phyloP scores from a whole-genome alignment of 2,329 filamentous ascomycete species.

The Sclerotinia glacialis region DNA sequence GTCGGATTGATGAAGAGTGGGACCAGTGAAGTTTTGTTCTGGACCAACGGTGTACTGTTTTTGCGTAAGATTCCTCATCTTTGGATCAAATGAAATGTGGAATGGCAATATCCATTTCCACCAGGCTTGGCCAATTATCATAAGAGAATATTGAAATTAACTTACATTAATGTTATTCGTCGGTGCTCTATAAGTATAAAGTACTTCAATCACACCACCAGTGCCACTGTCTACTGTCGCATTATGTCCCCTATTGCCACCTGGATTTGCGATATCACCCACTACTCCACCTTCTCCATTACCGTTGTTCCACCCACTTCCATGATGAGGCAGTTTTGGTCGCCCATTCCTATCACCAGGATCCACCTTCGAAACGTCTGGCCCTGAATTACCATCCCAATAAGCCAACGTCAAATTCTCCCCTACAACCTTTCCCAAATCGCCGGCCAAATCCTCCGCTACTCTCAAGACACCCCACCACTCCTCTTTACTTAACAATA shows the following conservation, averaged over 20 bases:
- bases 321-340: neutral
- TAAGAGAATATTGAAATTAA: neutral
- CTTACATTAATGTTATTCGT: conserved; percentile 36
- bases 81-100: neutral
- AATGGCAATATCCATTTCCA: neutral
- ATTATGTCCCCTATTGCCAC: conserved; percentile 26
- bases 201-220: conserved; percentile 28
- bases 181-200: conserved; percentile 34
- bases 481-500: conserved; percentile 57
- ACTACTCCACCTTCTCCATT: conserved; percentile 17
- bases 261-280: conserved; percentile 11
- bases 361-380: conserved; percentile 16
- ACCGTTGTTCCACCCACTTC: neutral
- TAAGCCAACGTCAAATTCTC: conserved; percentile 53
- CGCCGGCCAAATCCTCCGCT: conserved; percentile 62
- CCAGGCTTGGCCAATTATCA: neutral
- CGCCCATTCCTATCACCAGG: neutral
- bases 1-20: conserved; percentile 38
- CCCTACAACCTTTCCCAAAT: conserved; percentile 66
- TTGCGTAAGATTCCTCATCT: neutral
- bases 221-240: conserved; percentile 13
- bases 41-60: conserved; percentile 46
- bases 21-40: conserved; percentile 46
- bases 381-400: conserved; percentile 24
- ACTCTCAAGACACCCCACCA: conserved; percentile 68